Evolutionary conservation across 2,329 filamentous ascomycete species (phyloP).

Genomic region (Pseudogymnoascus sp.): DNA sequence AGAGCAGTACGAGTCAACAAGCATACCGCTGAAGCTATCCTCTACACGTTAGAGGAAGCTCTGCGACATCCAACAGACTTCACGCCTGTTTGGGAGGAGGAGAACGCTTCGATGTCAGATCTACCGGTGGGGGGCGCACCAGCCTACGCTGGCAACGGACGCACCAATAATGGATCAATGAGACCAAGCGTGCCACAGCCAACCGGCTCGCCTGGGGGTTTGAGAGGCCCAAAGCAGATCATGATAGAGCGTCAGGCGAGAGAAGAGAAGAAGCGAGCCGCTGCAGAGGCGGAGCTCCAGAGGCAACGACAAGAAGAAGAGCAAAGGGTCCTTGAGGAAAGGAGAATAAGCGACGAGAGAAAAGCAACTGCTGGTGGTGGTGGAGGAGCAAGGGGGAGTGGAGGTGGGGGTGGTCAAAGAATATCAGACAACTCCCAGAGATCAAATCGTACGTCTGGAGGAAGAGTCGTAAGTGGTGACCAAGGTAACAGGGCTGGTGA

Average conservation of each 20-base stretch:
- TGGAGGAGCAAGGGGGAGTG: conserved; percentile 20
- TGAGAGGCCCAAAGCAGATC: conserved; percentile 81
- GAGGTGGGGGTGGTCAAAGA: conserved; percentile 20
- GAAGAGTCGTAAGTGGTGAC: conserved; percentile 16
- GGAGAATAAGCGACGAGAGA: conserved; percentile 49
- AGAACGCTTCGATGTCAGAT: conserved; percentile 89
- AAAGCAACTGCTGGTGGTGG: conserved; percentile 48
- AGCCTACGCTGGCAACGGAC: conserved; percentile 52
- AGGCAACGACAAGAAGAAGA: conserved; percentile 48
- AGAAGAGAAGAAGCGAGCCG: conserved; percentile 58
- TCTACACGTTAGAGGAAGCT: conserved; percentile 86
- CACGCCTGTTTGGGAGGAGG: conserved; percentile 76
- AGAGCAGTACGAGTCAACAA: conserved; percentile 63
- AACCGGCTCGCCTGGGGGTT: conserved; percentile 47
- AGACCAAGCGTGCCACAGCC: conserved; percentile 41
- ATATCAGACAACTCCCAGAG: conserved; percentile 27
- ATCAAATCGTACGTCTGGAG: conserved; percentile 23
- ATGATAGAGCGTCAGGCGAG: conserved; percentile 80
- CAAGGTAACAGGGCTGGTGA: conserved; percentile 15
- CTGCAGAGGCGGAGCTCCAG: conserved; percentile 41
- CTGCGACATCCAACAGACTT: conserved; percentile 76
- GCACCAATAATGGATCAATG: conserved; percentile 47
- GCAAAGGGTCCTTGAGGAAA: conserved; percentile 46
- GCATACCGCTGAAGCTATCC: conserved; percentile 80
- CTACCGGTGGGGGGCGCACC: conserved; percentile 54